Conservation (phyloP, 345 rosid genomes). For the Euphorbia peplus region DNA sequence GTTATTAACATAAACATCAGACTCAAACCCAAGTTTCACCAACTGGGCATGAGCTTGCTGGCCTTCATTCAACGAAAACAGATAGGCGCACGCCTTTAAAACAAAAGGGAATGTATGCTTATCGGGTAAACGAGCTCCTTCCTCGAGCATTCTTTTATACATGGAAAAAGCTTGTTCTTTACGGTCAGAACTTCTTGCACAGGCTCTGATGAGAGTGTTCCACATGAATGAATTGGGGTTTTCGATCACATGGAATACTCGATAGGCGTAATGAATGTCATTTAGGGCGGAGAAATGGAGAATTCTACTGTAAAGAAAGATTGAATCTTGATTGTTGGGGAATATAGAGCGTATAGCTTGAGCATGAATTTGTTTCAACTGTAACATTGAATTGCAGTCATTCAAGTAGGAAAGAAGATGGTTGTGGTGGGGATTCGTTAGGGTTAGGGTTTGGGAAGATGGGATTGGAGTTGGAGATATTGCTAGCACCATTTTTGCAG, state of each 20-base stretch:
- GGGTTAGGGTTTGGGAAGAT: conserved; percentile 22
- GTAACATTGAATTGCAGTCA: conserved; percentile 50
- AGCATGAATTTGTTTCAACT: conserved; percentile 76
- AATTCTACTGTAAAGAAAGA: conserved; percentile 56
- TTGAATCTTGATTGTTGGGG: conserved; percentile 38
- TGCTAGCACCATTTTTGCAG: conserved; percentile 33
- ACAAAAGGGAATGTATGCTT: conserved; percentile 81
- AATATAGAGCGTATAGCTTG: conserved; percentile 51
- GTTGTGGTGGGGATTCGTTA: conserved; percentile 24
- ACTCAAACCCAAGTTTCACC: conserved; percentile 56
- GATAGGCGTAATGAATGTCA: conserved; percentile 48
- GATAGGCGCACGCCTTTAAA: conserved; percentile 70
- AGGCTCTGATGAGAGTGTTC: conserved; percentile 82
- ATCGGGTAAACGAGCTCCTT: conserved; percentile 51
- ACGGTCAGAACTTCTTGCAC: conserved; percentile 42
- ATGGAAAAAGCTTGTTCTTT: conserved; percentile 55
- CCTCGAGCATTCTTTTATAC: conserved; percentile 49
- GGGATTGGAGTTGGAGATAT: conserved; percentile 33
- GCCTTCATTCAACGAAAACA: conserved; percentile 61
- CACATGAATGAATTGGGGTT: conserved; percentile 69
- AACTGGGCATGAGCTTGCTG: conserved; percentile 62
- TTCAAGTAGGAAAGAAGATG: conserved; percentile 40
- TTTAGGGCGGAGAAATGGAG: conserved; percentile 49
- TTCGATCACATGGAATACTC: conserved; percentile 44
- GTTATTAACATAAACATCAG: conserved; percentile 67